Conservation (phyloP, 2,329 filamentous ascomycete genomes). For the Paramyrothecium roridum region DNA sequence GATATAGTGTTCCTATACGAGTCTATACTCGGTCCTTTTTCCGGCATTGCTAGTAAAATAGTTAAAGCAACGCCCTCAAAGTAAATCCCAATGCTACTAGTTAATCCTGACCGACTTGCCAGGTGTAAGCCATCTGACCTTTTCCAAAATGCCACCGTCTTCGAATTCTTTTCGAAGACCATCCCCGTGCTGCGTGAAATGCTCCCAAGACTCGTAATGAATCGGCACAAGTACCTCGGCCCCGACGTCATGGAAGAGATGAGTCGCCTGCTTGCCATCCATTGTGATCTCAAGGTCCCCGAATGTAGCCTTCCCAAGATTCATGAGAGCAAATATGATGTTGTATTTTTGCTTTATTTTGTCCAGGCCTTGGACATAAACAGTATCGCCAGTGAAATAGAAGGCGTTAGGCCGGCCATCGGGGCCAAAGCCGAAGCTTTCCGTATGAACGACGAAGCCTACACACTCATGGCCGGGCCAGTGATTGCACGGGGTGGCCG, state of each 20-base stretch:
- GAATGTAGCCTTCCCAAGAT: conserved; percentile 30
- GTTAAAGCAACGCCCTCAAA: no score
- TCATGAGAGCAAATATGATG: conserved; percentile 34
- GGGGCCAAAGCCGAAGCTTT: conserved; percentile 31
- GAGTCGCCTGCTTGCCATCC: conserved; percentile 36
- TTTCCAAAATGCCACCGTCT: no score
- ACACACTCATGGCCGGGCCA: conserved; percentile 39
- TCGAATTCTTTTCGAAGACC: no score
- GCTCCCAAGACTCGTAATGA: conserved; percentile 44
- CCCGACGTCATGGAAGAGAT: conserved; percentile 32
- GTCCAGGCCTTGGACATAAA: conserved; percentile 38
- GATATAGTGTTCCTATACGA: no score
- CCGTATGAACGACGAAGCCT: conserved; percentile 37
- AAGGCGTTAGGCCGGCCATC: conserved; percentile 39
- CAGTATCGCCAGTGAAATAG: conserved; percentile 47
- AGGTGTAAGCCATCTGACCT: no score
- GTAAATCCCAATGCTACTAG: no score
- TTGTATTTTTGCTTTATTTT: conserved; percentile 30
- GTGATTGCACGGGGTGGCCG: conserved; percentile 39
- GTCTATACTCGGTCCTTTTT: no score
- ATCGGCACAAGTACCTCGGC: conserved; percentile 41
- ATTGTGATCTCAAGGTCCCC: conserved; percentile 34
- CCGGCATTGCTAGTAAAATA: no score
- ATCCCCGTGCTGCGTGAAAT: conserved; percentile 23
- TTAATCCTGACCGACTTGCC: no score